A percentile compares a stretch with the other conserved stretches of the same genome.
Evolutionary conservation across 202 grass and related monocot species (phyloP).

Genomic region (Cymbopogon flexuosus): DNA sequence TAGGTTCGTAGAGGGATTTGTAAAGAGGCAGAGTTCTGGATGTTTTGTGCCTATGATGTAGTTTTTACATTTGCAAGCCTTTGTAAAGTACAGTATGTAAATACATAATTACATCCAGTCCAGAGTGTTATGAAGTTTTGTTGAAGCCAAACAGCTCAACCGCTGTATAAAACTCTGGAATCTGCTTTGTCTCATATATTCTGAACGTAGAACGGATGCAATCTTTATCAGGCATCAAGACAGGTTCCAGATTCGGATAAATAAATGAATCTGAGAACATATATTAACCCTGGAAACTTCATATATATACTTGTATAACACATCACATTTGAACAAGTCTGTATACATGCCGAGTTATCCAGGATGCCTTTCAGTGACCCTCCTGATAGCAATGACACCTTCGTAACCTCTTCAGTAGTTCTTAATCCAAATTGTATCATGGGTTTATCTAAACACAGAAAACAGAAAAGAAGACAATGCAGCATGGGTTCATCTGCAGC

Average conservation of each 20-base stretch:
- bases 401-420: not conserved
- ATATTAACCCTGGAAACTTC: not conserved
- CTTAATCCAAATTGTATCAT: not conserved
- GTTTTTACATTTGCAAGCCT: slow-evolving; percentile 17
- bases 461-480: not conserved
- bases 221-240: not conserved
- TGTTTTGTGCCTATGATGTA: slow-evolving; percentile 10
- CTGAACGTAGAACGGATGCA: not conserved
- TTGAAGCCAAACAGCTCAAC: not conserved
- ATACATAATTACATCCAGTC: slow-evolving; percentile 20
- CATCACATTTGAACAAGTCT: not conserved
- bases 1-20: slow-evolving; percentile 33
- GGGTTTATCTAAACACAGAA: not conserved
- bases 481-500: not conserved
- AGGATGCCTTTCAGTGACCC: not conserved
- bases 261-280: not conserved
- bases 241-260: not conserved
- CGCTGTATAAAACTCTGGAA: not conserved
- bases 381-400: not conserved
- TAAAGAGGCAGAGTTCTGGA: slow-evolving; percentile 36
- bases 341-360: not conserved
- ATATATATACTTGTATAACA: not conserved
- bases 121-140: not conserved
- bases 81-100: not conserved
- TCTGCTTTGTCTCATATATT: not conserved